These are phyloP conservation scores for Kokia cookei DNA, from an alignment of 441 rosid species.

Conservation along the genomic window DNA sequence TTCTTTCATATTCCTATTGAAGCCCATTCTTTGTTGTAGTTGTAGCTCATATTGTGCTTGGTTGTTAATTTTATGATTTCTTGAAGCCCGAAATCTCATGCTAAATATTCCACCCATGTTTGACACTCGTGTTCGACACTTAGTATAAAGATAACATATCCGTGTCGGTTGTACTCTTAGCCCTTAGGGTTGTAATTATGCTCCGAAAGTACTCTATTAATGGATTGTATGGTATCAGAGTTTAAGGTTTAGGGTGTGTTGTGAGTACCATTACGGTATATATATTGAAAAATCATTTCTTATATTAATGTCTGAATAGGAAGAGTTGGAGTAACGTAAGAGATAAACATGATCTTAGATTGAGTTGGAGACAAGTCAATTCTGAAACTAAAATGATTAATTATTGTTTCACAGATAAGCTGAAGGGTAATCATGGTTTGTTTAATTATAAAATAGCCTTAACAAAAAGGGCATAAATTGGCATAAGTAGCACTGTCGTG, in stretches of 20 bases:
- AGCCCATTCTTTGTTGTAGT: background rate
- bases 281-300: background rate
- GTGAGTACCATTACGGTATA: no score
- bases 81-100: background rate
- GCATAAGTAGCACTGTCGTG: background rate
- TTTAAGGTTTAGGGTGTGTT: no score
- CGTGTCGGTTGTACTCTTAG: background rate
- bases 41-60: background rate
- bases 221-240: background rate
- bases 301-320: background rate
- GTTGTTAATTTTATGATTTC: background rate
- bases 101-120: background rate
- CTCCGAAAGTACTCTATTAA: background rate
- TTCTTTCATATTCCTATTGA: background rate
- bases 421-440: background rate
- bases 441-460: background rate
- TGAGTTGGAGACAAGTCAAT: background rate
- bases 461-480: background rate
- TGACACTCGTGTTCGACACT: background rate
- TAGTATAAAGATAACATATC: no score
- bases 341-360: background rate
- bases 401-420: background rate
- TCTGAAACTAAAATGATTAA: background rate
- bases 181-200: background rate
- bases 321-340: background rate